These are phyloP conservation scores for Aureobasidium melanogenum DNA, from an alignment of 2,329 filamentous ascomycete genomes.

Conservation along the genomic window DNA sequence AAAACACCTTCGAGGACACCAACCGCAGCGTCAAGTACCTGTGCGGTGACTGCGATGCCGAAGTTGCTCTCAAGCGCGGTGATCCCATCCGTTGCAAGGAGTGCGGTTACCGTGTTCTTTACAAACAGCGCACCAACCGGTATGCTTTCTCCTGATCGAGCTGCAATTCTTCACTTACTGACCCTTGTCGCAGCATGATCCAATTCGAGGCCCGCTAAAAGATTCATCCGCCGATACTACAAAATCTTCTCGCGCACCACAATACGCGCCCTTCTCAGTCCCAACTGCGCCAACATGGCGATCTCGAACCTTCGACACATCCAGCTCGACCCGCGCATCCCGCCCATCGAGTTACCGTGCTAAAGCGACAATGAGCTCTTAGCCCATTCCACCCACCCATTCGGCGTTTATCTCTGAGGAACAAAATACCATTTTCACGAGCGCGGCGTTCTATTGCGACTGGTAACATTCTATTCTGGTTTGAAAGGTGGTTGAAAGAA, in stretches of 20 bases:
- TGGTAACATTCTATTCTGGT: background rate
- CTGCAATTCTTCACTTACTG: background rate
- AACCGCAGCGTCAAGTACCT: conserved; percentile 40
- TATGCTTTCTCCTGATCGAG: conserved; percentile 36
- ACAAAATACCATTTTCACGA: background rate
- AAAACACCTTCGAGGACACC: conserved; percentile 38
- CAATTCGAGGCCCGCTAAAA: conserved; percentile 85
- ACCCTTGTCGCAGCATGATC: conserved; percentile 62
- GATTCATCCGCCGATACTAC: background rate
- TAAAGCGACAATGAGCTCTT: background rate
- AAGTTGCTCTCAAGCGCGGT: conserved; percentile 64
- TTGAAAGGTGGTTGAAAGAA: background rate
- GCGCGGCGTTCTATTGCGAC: conserved; percentile 3
- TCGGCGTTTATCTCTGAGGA: background rate
- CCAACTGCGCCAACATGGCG: background rate
- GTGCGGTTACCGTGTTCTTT: conserved; percentile 90
- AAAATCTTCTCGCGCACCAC: background rate
- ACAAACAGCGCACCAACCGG: conserved; percentile 98
- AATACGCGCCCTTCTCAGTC: background rate
- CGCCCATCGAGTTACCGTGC: background rate
- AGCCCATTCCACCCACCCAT: background rate
- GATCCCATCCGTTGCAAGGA: conserved; percentile 82
- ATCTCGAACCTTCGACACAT: background rate
- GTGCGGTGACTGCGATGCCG: conserved; percentile 77
- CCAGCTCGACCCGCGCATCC: background rate